These are phyloP conservation scores for Pichia sporocuriosa DNA, from an alignment of 805 yeast species.

Conservation along the genomic window DNA sequence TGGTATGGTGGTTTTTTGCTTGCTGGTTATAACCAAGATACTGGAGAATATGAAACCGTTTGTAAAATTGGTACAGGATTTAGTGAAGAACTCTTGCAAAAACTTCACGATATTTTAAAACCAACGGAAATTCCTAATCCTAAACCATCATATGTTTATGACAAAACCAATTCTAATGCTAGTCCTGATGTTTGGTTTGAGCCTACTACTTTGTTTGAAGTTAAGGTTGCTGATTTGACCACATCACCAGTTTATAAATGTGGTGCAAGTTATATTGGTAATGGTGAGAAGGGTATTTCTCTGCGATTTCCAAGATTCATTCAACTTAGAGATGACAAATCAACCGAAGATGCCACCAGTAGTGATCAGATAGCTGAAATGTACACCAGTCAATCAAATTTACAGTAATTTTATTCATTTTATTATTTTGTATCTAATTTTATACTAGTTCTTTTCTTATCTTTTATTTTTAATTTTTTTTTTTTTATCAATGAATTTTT, in stretches of 20 bases:
- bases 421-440: background rate
- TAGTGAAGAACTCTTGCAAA: constrained; percentile 71
- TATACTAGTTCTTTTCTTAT: background rate
- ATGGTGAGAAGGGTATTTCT: constrained; percentile 61
- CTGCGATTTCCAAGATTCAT: constrained; percentile 84
- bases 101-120: constrained; percentile 51
- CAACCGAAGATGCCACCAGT: constrained; percentile 79
- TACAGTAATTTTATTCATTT: constrained; percentile 11
- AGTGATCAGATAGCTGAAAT: constrained; percentile 81
- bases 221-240: constrained; percentile 84
- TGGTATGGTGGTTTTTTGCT: constrained; percentile 89
- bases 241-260: constrained; percentile 88
- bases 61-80: constrained; percentile 98
- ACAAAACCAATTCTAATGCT: constrained; percentile 52
- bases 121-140: constrained; percentile 55
- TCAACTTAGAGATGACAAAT: constrained; percentile 78
- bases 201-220: constrained; percentile 79
- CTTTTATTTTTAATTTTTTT: background rate
- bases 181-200: constrained; percentile 95
- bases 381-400: constrained; percentile 62
- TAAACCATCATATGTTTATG: constrained; percentile 62
- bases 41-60: constrained; percentile 89
- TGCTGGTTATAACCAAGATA: constrained; percentile 84
- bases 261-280: constrained; percentile 61
- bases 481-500: no score